A percentile compares a stretch with the other conserved stretches of the same genome.
These are phyloP conservation scores for Pulveroboletus sp. DNA, from an alignment of 768 basidiomycete species.

Conservation along the genomic window DNA sequence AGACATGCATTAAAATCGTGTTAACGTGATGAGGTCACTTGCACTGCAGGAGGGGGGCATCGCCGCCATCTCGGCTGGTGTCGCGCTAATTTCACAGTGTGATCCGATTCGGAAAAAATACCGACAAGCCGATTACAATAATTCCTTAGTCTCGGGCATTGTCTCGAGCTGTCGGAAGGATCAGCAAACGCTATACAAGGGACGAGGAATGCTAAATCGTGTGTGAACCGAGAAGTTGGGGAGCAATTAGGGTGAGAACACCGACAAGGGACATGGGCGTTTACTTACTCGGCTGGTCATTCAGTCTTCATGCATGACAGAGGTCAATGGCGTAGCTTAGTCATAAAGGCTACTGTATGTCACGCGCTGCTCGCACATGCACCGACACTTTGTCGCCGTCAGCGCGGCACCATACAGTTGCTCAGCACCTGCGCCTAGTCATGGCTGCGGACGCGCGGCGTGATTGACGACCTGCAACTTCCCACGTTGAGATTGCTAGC, in stretches of 20 bases:
- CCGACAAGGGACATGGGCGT: neutral
- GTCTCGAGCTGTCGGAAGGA: slow-evolving; percentile 2
- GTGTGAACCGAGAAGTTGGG: neutral
- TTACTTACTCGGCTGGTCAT: slow-evolving; percentile 7
- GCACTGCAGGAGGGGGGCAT: slow-evolving; percentile 15
- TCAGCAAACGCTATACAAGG: neutral
- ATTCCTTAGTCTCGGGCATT: neutral
- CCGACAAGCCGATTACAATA: slow-evolving; percentile 1
- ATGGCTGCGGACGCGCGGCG: neutral
- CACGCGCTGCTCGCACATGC: neutral
- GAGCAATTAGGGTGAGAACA: neutral
- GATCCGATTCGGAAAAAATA: slow-evolving; percentile 12
- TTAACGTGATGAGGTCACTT: slow-evolving; percentile 27
- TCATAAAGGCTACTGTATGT: too few relatives aligned
- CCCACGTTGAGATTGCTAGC: neutral
- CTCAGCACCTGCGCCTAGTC: neutral
- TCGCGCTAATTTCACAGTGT: neutral
- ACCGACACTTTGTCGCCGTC: neutral
- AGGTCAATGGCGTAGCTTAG: too few relatives aligned
- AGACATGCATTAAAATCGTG: slow-evolving; percentile 33
- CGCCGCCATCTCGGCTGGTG: slow-evolving; percentile 19
- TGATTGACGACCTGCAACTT: neutral
- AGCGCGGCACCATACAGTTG: neutral
- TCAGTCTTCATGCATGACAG: neutral
- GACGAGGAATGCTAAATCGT: neutral